phyloP scores from a whole-genome alignment of 306 rosid genomes.

The Acacia crassicarpa region DNA sequence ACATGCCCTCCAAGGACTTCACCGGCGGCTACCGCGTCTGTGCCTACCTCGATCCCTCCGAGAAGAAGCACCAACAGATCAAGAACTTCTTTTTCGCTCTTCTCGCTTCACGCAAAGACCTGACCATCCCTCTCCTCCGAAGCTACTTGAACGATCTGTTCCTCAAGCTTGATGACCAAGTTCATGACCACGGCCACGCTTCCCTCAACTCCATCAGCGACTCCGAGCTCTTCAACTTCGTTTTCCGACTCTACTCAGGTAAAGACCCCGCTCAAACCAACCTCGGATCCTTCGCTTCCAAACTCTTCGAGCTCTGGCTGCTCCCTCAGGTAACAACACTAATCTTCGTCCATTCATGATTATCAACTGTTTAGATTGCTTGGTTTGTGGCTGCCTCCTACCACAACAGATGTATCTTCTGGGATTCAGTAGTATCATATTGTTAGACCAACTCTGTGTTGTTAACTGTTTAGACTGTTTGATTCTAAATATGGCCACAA shows the following conservation, averaged over 20 bases:
- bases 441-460: no score
- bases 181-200: slow-evolving; percentile 33
- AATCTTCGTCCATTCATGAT: no score
- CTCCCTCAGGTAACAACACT: background rate
- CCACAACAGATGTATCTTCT: no score
- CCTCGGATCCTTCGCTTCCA: background rate
- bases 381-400: no score
- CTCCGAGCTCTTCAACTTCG: slow-evolving; percentile 39
- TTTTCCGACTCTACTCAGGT: slow-evolving; percentile 49
- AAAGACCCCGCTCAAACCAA: slow-evolving; percentile 30
- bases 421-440: no score
- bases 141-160: slow-evolving; percentile 44
- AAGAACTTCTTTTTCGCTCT: slow-evolving; percentile 46
- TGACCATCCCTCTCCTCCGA: slow-evolving; percentile 46
- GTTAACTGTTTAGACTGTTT: no score
- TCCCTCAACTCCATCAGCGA: slow-evolving; percentile 46
- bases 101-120: slow-evolving; percentile 44
- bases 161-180: slow-evolving; percentile 34
- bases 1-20: slow-evolving; percentile 69
- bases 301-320: background rate
- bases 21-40: slow-evolving; percentile 68
- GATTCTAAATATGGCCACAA: background rate
- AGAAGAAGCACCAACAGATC: slow-evolving; percentile 49
- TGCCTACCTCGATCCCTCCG: slow-evolving; percentile 69
- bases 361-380: no score